phyloP scores from a whole-genome alignment of 345 rosid genomes.

The Eucalyptus guilfoylei region DNA sequence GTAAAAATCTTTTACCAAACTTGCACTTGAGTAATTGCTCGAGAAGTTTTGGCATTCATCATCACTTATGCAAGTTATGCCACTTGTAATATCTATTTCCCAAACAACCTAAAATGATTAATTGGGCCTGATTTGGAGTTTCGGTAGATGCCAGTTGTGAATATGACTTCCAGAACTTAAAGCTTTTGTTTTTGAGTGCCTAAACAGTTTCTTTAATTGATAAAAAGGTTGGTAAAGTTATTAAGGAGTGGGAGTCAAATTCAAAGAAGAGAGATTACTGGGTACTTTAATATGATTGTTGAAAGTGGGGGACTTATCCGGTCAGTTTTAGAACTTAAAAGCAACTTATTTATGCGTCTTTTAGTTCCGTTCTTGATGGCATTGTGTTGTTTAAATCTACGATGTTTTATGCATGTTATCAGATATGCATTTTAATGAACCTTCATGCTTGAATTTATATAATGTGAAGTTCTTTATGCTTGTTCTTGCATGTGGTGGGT shows the following conservation, averaged over 20 bases:
- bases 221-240: background rate
- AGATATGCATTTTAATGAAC: background rate
- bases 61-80: background rate
- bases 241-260: background rate
- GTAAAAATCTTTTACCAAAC: background rate
- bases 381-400: background rate
- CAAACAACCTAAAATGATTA: background rate
- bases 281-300: background rate
- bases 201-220: background rate
- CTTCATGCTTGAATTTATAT: background rate
- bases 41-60: background rate
- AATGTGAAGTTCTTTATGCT: background rate
- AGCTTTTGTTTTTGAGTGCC: background rate
- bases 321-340: background rate
- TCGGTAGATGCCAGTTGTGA: background rate
- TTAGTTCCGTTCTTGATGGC: background rate
- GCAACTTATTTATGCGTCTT: background rate
- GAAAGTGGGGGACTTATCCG: background rate
- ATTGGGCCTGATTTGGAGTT: background rate
- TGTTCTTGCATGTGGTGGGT: background rate
- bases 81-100: background rate
- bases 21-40: background rate
- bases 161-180: background rate
- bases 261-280: background rate
- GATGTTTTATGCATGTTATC: background rate